Evolutionary conservation across 2,329 filamentous ascomycete genomes (phyloP), one percentile per base, ranked within the genome.

Genomic region (Fusarium albosuccineum): DNA sequence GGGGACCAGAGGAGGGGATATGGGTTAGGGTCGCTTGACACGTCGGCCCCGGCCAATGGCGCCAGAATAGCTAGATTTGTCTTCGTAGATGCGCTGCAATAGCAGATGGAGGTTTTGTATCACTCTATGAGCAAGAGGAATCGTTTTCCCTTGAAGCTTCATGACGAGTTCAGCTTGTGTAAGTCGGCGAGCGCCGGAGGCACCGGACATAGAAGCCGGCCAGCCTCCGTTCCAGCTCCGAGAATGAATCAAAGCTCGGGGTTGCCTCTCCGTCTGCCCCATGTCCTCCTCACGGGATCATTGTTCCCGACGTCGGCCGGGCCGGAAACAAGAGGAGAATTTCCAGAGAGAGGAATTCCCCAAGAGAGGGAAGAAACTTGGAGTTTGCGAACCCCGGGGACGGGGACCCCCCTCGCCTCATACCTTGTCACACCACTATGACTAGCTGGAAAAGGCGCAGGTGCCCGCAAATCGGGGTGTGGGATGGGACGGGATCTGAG

Each of bases 201-300:
- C 29, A 36, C 48, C 66, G 66, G 68, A 61, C 33, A 41, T 33
- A 27, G 66, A 55, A 42, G 39, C 68, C 56, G 59, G 54, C 11
- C 11, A 41, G 42, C 52, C 60, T 65, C 68, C 68, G 61, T 55
- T 40, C 55, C 60, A 73, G 60, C 68, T 71, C 70, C 70, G 70
- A 60, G 45, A 14, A 27, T 6, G 6, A 4, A 36, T 26, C 33
- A 40, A 41, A 3, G 30, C 53, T 63, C 66, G 65, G 66, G 26
- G 48, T 67, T 67, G 10, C 27, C 49, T 66, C 62, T 70, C 66
- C 66, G 66, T 50, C 30, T 39, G 40, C 56, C 55, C 55, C 46
- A 51, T 58, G 53, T 61, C 17, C 40, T 49, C 53, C 46, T 26
- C 57, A 61, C 57, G 60, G 46, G 59, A 58, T 53, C 57, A 41